These are phyloP conservation scores for Cyclotella sp. DNA, from an alignment of 108 stramenopile species.

Conservation along the genomic window DNA sequence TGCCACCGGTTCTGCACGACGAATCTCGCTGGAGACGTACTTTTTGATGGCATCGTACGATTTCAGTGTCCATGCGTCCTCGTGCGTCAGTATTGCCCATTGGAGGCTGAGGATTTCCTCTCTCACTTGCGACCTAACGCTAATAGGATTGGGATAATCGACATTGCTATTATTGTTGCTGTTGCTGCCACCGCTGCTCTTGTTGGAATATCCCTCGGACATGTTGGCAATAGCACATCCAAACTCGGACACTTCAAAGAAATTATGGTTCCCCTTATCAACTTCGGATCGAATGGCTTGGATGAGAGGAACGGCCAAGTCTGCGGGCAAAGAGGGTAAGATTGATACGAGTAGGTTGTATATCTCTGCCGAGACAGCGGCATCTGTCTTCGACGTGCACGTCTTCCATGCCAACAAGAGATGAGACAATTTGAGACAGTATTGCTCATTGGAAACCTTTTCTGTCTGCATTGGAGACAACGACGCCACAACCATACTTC, in stretches of 20 bases:
- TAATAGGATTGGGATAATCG: not conserved
- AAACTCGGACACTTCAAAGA: slow-evolving; percentile 84
- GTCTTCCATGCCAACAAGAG: slow-evolving; percentile 88
- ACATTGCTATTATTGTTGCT: not conserved
- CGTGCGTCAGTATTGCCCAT: slow-evolving; percentile 86
- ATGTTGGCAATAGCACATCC: slow-evolving; percentile 72
- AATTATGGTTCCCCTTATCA: slow-evolving; percentile 56
- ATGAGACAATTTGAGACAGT: slow-evolving; percentile 78
- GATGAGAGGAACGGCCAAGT: slow-evolving; percentile 81
- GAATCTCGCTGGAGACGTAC: slow-evolving; percentile 69
- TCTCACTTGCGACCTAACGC: slow-evolving; percentile 41
- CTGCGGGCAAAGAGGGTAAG: slow-evolving; percentile 71
- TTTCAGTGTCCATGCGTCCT: slow-evolving; percentile 74
- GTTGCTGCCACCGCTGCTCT: slow-evolving; percentile 27
- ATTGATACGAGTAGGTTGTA: slow-evolving; percentile 85
- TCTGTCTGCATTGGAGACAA: slow-evolving; percentile 29
- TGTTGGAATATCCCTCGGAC: slow-evolving; percentile 28
- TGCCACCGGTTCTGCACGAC: slow-evolving; percentile 54
- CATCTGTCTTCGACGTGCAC: slow-evolving; percentile 77
- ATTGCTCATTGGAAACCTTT: slow-evolving; percentile 45
- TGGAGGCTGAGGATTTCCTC: slow-evolving; percentile 78
- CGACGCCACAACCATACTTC: not conserved
- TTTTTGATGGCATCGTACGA: slow-evolving; percentile 75
- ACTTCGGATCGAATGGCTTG: slow-evolving; percentile 58
- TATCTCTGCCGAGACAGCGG: slow-evolving; percentile 83